Evolutionary conservation across 2,329 filamentous ascomycete genomes (phyloP), one percentile per base, ranked within the genome.

Genomic region (Colletotrichum nymphaeae): DNA sequence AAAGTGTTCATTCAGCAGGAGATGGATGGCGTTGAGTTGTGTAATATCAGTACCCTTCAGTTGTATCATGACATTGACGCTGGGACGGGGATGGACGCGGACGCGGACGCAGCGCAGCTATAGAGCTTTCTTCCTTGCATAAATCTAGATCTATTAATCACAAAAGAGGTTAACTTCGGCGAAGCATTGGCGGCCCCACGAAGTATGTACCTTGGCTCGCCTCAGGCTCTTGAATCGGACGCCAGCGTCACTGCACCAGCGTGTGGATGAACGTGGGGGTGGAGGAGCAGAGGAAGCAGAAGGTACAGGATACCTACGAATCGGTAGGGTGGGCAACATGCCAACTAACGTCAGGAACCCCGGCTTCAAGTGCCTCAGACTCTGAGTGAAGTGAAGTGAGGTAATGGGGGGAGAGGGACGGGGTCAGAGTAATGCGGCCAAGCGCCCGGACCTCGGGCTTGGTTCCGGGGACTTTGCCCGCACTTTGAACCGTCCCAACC

Each of bases 61-160:
- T 49, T 75, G 69, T 72, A 73, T 49, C 37, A 73, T 73, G 68
- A 74, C 49, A 55, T 65, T 63, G 57, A 72, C 14, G 56, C 58
- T 53, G 67, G 24, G 67, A 62, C 55, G 59, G 35, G 37, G 37
- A 35, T 32, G 26, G 37, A 52, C 63, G 63, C 42, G 16, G 42
- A 49, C 55, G 59, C 46, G n/a, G 37, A 52, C 63, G 63, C 32
- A 63, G 57, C 58, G 58, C 30, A 67, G 58, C 24, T 42, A 72
- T 72, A 74, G 63, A 72, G 63, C 67, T 59, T 59, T 59, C 30
- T 63, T 63, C 37, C 49, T 72, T 71, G 72, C 63, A 72, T 63
- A 74, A 22, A 57, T 49, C 49, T 72, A 74, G 57, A 74, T 67
- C 26, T 74, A 65, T 74, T 72, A 72, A 74, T 74, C 57, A 72